Evolutionary conservation across 768 basidiomycete genomes (phyloP).

Genomic region (Tylopilus sp.): DNA sequence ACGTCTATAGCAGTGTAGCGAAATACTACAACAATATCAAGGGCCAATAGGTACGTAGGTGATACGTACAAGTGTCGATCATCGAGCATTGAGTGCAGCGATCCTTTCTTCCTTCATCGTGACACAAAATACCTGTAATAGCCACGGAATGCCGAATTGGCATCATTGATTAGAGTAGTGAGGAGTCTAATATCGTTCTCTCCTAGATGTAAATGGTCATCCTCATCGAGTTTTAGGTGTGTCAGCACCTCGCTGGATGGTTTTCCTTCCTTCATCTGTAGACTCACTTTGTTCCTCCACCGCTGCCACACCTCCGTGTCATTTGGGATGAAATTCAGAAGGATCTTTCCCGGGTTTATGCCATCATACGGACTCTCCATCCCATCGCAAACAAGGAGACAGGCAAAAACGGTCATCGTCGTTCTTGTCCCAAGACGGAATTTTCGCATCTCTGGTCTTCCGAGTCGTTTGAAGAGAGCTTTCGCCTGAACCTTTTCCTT

Average conservation of each 20-base stretch:
- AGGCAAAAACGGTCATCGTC: background rate
- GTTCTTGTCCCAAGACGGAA: background rate
- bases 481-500: constrained; percentile 27
- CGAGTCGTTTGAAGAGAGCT: background rate
- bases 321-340: background rate
- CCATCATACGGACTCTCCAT: background rate
- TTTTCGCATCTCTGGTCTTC: background rate
- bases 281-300: background rate
- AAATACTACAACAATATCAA: no score
- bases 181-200: background rate
- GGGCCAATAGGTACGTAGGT: no score
- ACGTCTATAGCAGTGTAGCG: no score
- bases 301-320: background rate
- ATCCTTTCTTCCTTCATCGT: background rate
- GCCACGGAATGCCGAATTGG: background rate
- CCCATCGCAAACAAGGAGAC: background rate
- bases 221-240: background rate
- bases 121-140: background rate
- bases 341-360: background rate
- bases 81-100: background rate
- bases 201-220: background rate
- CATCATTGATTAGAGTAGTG: background rate
- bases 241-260: background rate
- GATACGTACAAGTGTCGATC: no score
- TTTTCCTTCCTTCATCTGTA: background rate